phyloP scores from a whole-genome alignment of 495 filamentous ascomycete genomes.

The Penicillium longicatenatum region DNA sequence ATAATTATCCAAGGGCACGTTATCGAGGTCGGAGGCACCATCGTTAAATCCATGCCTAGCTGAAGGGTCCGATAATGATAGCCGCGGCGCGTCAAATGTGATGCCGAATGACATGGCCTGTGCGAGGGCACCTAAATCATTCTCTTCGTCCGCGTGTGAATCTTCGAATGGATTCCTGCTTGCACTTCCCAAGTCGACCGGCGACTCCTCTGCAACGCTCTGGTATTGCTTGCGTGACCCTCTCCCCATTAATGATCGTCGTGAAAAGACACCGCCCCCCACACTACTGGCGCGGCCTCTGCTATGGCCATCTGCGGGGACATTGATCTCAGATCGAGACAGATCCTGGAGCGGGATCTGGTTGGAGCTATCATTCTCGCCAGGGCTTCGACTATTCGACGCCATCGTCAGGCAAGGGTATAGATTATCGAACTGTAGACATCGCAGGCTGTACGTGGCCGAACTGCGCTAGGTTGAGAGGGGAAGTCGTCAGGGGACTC shows the following conservation, averaged over 20 bases:
- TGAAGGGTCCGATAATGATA: conserved; percentile 21
- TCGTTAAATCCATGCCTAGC: conserved; percentile 25
- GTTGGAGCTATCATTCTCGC: conserved; percentile 49
- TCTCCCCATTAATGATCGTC: conserved; percentile 40
- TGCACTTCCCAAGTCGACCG: conserved; percentile 34
- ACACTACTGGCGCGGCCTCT: conserved; percentile 31
- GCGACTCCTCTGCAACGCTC: conserved; percentile 56
- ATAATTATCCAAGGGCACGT: conserved; percentile 31
- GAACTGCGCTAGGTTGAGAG: background rate
- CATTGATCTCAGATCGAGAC: conserved; percentile 50
- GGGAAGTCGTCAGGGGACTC: background rate
- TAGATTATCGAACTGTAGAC: conserved; percentile 45
- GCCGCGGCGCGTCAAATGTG: conserved; percentile 48
- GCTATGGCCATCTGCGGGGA: conserved; percentile 30
- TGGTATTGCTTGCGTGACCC: conserved; percentile 47
- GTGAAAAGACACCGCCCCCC: conserved; percentile 37
- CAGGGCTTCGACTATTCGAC: conserved; percentile 54
- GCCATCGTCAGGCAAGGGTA: conserved; percentile 57
- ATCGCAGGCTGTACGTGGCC: conserved; percentile 35
- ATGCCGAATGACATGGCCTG: conserved; percentile 64
- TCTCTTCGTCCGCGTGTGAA: conserved; percentile 30
- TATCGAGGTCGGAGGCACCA: conserved; percentile 35
- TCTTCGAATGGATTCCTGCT: conserved; percentile 29
- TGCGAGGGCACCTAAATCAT: conserved; percentile 56
- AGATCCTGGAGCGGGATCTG: conserved; percentile 88